A percentile compares a stretch with the other conserved stretches of the same genome.
Evolutionary conservation across 2,329 filamentous ascomycete genomes (phyloP).

Genomic region (Trichoderma aggressivum): DNA sequence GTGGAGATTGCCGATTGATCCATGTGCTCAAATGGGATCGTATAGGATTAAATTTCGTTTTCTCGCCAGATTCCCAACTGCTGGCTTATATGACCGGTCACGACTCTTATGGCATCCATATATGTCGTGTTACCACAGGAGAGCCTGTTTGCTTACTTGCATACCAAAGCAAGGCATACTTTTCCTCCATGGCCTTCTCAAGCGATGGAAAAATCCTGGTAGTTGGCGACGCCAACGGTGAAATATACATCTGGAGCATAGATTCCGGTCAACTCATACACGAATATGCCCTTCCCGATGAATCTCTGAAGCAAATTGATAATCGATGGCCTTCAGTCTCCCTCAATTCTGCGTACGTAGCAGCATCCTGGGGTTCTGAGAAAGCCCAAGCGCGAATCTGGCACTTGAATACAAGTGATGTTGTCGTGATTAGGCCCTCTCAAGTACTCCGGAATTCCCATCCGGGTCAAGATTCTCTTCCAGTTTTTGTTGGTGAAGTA

Average conservation of each 20-base stretch:
- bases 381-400: not conserved
- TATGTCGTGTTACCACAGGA: not conserved
- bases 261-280: not conserved
- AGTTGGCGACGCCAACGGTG: not conserved
- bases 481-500: rapidly evolving
- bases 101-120: not conserved
- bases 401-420: not conserved
- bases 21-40: not conserved
- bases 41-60: too few species aligned
- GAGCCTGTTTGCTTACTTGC: not conserved
- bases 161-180: rapidly evolving
- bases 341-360: not conserved
- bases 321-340: not conserved
- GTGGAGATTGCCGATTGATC: not conserved
- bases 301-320: too few species aligned
- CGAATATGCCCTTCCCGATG: not conserved
- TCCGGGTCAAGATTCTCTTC: too few species aligned
- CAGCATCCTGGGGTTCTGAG: not conserved
- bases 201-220: not conserved
- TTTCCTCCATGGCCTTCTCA: not conserved
- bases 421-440: rapidly evolving
- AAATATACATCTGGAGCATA: not conserved
- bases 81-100: not conserved
- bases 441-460: too few species aligned
- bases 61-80: not conserved